Evolutionary conservation across 2,329 filamentous ascomycete genomes (phyloP).

Genomic region (Fusarium albosuccineum): DNA sequence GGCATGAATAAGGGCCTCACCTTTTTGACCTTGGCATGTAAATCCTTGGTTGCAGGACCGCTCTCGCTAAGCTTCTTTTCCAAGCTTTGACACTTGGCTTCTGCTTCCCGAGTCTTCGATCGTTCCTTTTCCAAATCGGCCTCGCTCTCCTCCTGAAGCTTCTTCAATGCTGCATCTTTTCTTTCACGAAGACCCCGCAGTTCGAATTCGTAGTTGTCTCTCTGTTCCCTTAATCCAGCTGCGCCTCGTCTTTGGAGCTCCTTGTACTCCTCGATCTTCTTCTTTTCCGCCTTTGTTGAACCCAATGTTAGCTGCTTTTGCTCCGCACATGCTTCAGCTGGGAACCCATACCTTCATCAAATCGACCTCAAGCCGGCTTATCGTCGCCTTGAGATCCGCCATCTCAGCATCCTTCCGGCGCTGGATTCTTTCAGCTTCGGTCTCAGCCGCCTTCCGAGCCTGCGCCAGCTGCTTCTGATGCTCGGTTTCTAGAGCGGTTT

Average conservation of each 20-base stretch:
- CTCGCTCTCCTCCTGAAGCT: slow-evolving; percentile 40
- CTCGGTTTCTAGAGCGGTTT: slow-evolving; percentile 46
- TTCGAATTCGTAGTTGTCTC: slow-evolving; percentile 22
- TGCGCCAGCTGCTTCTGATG: slow-evolving; percentile 60
- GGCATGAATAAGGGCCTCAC: slow-evolving; percentile 33
- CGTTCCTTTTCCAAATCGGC: slow-evolving; percentile 40
- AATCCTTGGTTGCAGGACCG: slow-evolving; percentile 33
- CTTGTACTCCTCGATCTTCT: slow-evolving; percentile 66
- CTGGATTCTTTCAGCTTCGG: slow-evolving; percentile 63
- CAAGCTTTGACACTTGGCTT: slow-evolving; percentile 43
- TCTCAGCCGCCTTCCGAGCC: slow-evolving; percentile 61
- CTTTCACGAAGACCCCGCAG: slow-evolving; percentile 20
- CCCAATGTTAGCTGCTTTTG: slow-evolving; percentile 6
- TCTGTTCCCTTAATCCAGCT: slow-evolving; percentile 37
- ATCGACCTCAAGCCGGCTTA: slow-evolving; percentile 73
- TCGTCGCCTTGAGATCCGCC: slow-evolving; percentile 71
- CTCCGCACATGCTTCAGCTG: neutral
- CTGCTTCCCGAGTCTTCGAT: slow-evolving; percentile 43
- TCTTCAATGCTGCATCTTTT: slow-evolving; percentile 39
- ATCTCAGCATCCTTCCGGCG: slow-evolving; percentile 70
- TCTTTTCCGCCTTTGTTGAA: slow-evolving; percentile 66
- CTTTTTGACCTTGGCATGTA: slow-evolving; percentile 41
- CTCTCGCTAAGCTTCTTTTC: slow-evolving; percentile 46
- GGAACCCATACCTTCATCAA: slow-evolving; percentile 65
- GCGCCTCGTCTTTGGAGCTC: slow-evolving; percentile 33